phyloP scores from a whole-genome alignment of 1,284 basidiomycete species.

The Naganishia albida region DNA sequence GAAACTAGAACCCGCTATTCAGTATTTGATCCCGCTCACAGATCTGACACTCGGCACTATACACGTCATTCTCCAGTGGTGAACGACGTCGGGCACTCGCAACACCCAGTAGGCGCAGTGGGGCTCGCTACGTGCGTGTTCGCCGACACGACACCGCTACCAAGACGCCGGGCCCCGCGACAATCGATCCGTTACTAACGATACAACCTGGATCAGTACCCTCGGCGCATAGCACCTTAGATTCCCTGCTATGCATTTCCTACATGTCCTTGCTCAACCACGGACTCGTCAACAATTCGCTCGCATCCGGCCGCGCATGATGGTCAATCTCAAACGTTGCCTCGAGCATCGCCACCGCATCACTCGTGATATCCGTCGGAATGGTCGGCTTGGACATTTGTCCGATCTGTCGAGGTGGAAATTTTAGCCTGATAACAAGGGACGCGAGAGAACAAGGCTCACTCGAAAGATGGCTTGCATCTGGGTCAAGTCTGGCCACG shows the following conservation, averaged over 20 bases:
- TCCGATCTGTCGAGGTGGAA: constrained; percentile 66
- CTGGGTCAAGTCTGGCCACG: constrained; percentile 95
- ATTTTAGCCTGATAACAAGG: not conserved
- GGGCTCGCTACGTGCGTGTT: too few species aligned
- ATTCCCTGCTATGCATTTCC: not conserved
- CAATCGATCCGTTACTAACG: too few species aligned
- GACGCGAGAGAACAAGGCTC: constrained; percentile 34
- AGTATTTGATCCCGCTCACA: not conserved
- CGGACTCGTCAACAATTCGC: constrained; percentile 69
- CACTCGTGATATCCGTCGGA: constrained; percentile 81
- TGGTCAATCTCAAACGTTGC: constrained; percentile 84
- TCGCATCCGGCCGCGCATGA: constrained; percentile 75
- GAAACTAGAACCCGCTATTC: too few species aligned
- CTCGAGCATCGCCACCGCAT: constrained; percentile 79
- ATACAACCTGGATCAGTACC: too few species aligned
- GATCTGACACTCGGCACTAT: not conserved
- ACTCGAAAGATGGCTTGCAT: constrained; percentile 99
- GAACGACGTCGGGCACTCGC: too few species aligned
- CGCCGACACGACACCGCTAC: too few species aligned
- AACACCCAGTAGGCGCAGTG: too few species aligned
- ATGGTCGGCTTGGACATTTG: constrained; percentile 77
- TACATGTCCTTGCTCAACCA: constrained; percentile 60
- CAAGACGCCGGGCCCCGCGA: too few species aligned
- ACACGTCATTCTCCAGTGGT: not conserved
- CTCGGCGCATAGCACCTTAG: too few species aligned